A percentile compares a stretch with the other conserved stretches of the same genome.
Evolutionary conservation across 352 stramenopile species (phyloP).

Genomic region (Elongisporangium undulatum): DNA sequence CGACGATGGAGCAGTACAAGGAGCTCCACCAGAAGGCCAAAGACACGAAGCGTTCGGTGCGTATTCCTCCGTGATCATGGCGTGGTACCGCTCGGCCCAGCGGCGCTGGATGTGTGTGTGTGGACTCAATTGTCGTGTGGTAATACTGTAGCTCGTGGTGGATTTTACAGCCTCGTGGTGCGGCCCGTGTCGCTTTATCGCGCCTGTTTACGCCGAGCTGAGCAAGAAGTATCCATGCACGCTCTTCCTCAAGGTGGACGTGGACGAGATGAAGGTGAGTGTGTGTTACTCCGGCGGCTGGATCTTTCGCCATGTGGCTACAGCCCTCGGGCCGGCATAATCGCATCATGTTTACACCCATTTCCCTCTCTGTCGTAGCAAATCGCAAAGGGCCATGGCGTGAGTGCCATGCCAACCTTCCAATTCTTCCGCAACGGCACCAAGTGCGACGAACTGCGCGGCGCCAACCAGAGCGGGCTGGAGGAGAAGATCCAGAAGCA

Average conservation of each 20-base stretch:
- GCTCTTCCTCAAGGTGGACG: constrained; percentile 88
- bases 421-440: constrained; percentile 90
- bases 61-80: not conserved
- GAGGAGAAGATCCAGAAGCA: constrained; percentile 66
- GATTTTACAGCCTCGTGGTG: constrained; percentile 90
- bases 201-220: constrained; percentile 82
- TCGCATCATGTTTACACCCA: not conserved
- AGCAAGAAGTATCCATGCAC: constrained; percentile 80
- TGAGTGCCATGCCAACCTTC: constrained; percentile 95
- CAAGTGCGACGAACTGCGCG: constrained; percentile 87
- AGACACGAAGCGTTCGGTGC: constrained; percentile 57
- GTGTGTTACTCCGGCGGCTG: not conserved
- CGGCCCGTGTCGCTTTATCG: constrained; percentile 81
- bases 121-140: not conserved
- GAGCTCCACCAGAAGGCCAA: constrained; percentile 69
- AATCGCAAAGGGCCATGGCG: constrained; percentile 58
- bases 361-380: constrained; percentile 17
- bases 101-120: too few relatives aligned
- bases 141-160: constrained; percentile 46
- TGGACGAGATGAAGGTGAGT: constrained; percentile 71
- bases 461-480: constrained; percentile 67
- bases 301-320: constrained; percentile 5
- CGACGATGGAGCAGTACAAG: constrained; percentile 64
- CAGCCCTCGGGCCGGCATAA: not conserved
- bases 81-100: not conserved